Evolutionary conservation across 371 early-diverging fungal genomes (phyloP), one percentile per base, ranked within the genome.

Genomic region (Mycotypha africana): DNA sequence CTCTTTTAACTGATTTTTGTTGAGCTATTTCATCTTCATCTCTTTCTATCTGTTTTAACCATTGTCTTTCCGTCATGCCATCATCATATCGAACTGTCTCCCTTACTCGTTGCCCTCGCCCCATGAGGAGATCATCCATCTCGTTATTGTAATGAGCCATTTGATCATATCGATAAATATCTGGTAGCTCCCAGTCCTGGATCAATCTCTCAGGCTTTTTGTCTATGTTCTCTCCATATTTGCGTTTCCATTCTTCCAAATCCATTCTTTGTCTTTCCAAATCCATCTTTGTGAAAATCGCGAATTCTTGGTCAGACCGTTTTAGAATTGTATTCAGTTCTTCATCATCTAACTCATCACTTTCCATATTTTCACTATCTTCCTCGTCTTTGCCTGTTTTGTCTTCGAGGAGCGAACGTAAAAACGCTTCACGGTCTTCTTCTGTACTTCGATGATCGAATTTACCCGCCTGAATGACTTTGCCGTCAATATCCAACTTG

Each of bases 391-490:
- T 81, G 30, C 79, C 82, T 20, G 57, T 56, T 41, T 79, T 78
- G 25, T 74, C 81, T 58, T 88, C 93, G 40, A 98, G 69, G 16
- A 97, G 67, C 6, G 91, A 79, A 24, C 95, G 82, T 60, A 96
- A 61, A 50, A 93, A 82, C 10, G 82, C 84, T 47, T 96, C 97
- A 30, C 95, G 88, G 54, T 97, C 99, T 56, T 89, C 85, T 23
- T 86, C 89, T 2, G 92, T 88, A 64, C 91, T 89, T 56, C 95
- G 93, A 60, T 98, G 86, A 62, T 98, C 98, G 54, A 94, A 98
- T 70, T 96, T 98, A 46, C 98, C 99, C 28, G 98, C 98, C 59
- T 98, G 99, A 50, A 98, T 98, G 35, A 98, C 93, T 67, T 97
- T 97, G 47, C 95, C 96, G 56, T 98, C 99, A 55, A 98, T 85